These are phyloP conservation scores for Didymella lethalis DNA, from an alignment of 2,329 filamentous ascomycete genomes.

Conservation along the genomic window DNA sequence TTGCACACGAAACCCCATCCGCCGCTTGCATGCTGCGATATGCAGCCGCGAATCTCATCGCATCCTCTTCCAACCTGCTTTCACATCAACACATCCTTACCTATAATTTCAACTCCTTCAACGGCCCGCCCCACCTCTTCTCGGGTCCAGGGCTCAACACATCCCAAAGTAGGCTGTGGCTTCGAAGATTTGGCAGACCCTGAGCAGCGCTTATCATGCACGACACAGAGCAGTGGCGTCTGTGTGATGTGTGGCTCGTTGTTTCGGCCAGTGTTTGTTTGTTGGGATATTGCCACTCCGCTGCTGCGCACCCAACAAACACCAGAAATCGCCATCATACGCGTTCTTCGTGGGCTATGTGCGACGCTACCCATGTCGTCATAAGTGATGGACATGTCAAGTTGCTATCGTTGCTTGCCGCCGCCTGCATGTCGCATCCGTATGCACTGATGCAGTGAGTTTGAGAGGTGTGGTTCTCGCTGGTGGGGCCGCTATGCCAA, in stretches of 20 bases:
- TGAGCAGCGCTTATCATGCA: conserved; percentile 18
- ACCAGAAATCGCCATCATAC: neutral
- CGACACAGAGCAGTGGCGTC: conserved; percentile 2
- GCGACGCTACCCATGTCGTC: neutral
- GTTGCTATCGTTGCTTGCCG: neutral
- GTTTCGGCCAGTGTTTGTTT: conserved; percentile 6
- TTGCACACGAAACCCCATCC: neutral
- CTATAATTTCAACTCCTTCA: neutral
- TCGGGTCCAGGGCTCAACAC: conserved; percentile 14
- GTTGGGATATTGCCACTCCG: conserved; percentile 21
- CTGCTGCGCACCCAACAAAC: neutral
- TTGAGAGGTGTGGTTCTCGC: conserved; percentile 8
- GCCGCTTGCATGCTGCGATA: neutral
- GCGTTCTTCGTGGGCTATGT: neutral
- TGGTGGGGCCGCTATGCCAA: conserved; percentile 21
- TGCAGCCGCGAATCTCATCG: conserved; percentile 10
- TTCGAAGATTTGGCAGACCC: conserved; percentile 6
- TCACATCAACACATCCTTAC: conserved; percentile 3
- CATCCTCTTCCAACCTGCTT: neutral
- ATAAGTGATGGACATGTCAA: conserved; percentile 1
- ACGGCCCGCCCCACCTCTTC: conserved; percentile 4
- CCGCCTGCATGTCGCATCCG: neutral
- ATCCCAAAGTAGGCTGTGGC: conserved; percentile 16
- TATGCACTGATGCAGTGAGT: neutral
- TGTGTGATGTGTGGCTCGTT: conserved; percentile 8